These are phyloP conservation scores for Candida yuanshanica DNA, from an alignment of 805 yeast species.

Conservation along the genomic window DNA sequence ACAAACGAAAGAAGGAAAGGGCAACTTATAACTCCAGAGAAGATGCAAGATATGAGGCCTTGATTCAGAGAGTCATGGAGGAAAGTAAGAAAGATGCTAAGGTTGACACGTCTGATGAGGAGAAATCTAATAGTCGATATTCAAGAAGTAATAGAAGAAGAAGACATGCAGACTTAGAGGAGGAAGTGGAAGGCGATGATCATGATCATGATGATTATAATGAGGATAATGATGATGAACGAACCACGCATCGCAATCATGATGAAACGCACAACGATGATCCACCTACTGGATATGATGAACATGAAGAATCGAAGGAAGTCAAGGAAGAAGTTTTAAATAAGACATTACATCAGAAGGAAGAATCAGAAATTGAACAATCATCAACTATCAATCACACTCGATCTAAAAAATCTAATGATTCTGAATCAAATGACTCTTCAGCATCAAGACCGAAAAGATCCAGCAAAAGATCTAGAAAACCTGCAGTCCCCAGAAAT, in stretches of 20 bases:
- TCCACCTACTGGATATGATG: no score
- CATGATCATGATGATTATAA: conserved; percentile 3
- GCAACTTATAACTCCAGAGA: conserved; percentile 35
- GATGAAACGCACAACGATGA: no score
- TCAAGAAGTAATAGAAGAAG: conserved; percentile 10
- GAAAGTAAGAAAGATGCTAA: conserved; percentile 34
- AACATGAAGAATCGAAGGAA: background rate
- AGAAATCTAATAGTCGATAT: conserved; percentile 1
- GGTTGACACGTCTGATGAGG: conserved; percentile 9
- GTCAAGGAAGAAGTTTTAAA: conserved; percentile 2
- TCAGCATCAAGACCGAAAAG: conserved; percentile 16
- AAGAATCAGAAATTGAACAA: conserved; percentile 6
- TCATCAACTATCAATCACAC: background rate
- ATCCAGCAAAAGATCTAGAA: conserved; percentile 8
- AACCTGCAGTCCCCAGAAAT: no score
- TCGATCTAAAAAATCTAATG: conserved; percentile 6
- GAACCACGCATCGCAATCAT: no score
- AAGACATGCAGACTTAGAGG: conserved; percentile 1
- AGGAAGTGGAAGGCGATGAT: background rate
- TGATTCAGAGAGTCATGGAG: conserved; percentile 35
- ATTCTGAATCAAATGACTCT: conserved; percentile 17
- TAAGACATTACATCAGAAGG: conserved; percentile 7
- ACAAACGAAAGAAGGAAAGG: conserved; percentile 27
- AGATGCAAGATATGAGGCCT: conserved; percentile 37
- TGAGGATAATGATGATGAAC: background rate